Evolutionary conservation across 1,139 yeast genomes (phyloP).

Genomic region (Candida freyschussii): DNA sequence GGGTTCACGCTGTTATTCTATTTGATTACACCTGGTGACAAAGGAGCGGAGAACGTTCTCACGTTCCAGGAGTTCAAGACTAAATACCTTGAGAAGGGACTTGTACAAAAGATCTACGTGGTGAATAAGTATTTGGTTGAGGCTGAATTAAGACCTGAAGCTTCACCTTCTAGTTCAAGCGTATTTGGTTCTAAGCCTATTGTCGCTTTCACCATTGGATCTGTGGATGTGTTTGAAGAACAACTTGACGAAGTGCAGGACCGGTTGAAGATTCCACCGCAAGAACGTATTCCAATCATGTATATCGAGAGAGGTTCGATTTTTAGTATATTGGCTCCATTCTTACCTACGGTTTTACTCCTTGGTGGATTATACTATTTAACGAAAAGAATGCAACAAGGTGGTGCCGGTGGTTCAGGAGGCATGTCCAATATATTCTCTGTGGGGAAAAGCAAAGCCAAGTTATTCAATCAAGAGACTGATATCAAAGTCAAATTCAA

Average conservation of each 20-base stretch:
- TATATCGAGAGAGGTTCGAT: slow-evolving; percentile 59
- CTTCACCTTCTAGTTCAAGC: slow-evolving; percentile 33
- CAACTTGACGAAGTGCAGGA: slow-evolving; percentile 60
- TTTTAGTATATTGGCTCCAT: slow-evolving; percentile 50
- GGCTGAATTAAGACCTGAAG: slow-evolving; percentile 49
- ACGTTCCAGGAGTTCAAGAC: slow-evolving; percentile 66
- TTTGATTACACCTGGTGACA: slow-evolving; percentile 28
- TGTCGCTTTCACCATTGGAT: slow-evolving; percentile 55
- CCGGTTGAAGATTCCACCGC: slow-evolving; percentile 52
- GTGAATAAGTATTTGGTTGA: slow-evolving; percentile 61
- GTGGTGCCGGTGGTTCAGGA: slow-evolving; percentile 35
- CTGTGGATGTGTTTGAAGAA: slow-evolving; percentile 68
- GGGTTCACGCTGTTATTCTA: slow-evolving; percentile 35
- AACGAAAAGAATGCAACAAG: slow-evolving; percentile 49
- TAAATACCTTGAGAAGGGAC: slow-evolving; percentile 56
- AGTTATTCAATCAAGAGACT: slow-evolving; percentile 63
- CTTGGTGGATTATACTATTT: slow-evolving; percentile 71
- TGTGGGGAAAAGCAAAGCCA: slow-evolving; percentile 66
- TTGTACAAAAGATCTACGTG: slow-evolving; percentile 63
- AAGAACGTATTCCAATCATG: slow-evolving; percentile 58
- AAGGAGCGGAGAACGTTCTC: slow-evolving; percentile 41
- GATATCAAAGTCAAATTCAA: slow-evolving; percentile 68
- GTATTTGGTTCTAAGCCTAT: slow-evolving; percentile 14
- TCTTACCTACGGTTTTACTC: slow-evolving; percentile 64
- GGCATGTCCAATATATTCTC: slow-evolving; percentile 61